Conservation (phyloP, 2,329 filamentous ascomycete genomes). For the Ilyonectria destructans region DNA sequence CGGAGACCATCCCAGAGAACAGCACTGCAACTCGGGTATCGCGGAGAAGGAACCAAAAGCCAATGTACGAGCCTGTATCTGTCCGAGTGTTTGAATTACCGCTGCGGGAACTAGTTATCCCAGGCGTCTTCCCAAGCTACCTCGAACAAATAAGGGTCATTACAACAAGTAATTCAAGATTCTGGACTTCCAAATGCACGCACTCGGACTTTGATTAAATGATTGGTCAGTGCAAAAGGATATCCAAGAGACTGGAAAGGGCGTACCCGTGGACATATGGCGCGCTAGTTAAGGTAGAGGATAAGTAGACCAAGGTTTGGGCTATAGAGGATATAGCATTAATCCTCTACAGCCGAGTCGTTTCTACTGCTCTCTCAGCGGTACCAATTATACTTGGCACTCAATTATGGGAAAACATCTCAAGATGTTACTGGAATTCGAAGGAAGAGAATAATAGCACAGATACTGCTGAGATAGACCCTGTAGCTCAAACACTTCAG, state of each 20-base stretch:
- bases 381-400: too few relatives aligned
- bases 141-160: constrained; percentile 21
- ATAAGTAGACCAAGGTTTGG: constrained; percentile 3
- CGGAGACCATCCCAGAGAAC: too few relatives aligned
- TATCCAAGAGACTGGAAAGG: constrained; percentile 2
- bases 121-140: constrained; percentile 18
- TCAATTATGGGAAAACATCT: too few relatives aligned
- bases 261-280: constrained; percentile 17
- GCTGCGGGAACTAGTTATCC: constrained; percentile 19
- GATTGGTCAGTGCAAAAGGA: constrained; percentile 4
- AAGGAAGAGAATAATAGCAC: too few relatives aligned
- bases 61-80: constrained; percentile 1
- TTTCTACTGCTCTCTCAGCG: too few relatives aligned
- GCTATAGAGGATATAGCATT: too few relatives aligned
- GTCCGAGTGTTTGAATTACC: constrained; percentile 20
- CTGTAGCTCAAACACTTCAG: too few relatives aligned
- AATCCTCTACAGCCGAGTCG: too few relatives aligned
- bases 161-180: constrained; percentile 13
- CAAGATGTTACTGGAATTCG: too few relatives aligned
- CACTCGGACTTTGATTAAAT: constrained; percentile 9
- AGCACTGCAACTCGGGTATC: too few relatives aligned
- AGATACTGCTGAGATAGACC: too few relatives aligned
- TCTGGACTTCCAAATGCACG: constrained; percentile 11
- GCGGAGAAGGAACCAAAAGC: not conserved
- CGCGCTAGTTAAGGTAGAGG: constrained; percentile 14